Evolutionary conservation across 768 basidiomycete species (phyloP).

Genomic region (Hydnomerulius pinastri): DNA sequence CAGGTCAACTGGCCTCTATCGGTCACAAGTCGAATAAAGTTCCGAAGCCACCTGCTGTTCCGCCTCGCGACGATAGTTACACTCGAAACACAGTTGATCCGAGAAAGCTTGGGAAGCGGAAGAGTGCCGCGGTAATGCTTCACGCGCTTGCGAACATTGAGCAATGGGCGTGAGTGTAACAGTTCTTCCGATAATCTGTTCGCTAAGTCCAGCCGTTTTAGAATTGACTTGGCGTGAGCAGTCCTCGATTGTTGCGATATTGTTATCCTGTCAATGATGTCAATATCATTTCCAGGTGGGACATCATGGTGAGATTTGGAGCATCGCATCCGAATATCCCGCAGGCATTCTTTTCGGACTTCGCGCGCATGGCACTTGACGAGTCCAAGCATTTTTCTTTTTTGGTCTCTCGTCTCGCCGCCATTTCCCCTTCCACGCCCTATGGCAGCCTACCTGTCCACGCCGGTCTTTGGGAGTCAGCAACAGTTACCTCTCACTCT

Average conservation of each 20-base stretch:
- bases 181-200: neutral
- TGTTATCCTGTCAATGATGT: neutral
- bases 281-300: constrained; percentile 54
- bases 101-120: constrained; percentile 57
- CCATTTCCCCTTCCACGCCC: constrained; percentile 62
- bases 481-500: constrained; percentile 63
- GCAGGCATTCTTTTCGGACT: constrained; percentile 77
- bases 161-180: constrained; percentile 78
- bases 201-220: constrained; percentile 20
- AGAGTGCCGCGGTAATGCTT: constrained; percentile 71
- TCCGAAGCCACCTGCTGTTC: constrained; percentile 61
- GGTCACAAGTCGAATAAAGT: constrained; percentile 54
- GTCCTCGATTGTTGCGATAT: constrained; percentile 8
- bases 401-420: constrained; percentile 59
- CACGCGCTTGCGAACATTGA: constrained; percentile 86
- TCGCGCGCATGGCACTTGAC: constrained; percentile 82
- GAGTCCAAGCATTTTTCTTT: constrained; percentile 86
- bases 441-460: constrained; percentile 76
- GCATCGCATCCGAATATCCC: constrained; percentile 60
- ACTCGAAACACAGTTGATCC: constrained; percentile 57
- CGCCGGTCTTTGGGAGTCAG: constrained; percentile 80
- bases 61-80: constrained; percentile 58
- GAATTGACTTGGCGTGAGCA: constrained; percentile 73
- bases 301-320: constrained; percentile 80
- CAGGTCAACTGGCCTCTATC: constrained; percentile 66